Evolutionary conservation across 202 grass and related monocot species (phyloP).

Genomic region (Carex arenaria): DNA sequence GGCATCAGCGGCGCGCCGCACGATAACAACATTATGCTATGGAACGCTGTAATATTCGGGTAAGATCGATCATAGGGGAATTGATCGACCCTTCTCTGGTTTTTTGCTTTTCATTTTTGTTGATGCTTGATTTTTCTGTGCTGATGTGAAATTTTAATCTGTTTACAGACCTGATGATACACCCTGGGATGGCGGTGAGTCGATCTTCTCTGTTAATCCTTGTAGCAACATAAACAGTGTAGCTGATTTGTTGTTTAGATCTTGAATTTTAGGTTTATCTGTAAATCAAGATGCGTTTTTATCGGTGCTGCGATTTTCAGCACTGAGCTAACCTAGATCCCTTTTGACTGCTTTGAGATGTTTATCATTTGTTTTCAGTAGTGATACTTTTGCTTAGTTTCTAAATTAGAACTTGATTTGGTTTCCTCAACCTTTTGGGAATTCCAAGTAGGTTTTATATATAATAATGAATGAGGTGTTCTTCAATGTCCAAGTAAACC

Average conservation of each 20-base stretch:
- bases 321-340: neutral
- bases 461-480: neutral
- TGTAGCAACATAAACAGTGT: neutral
- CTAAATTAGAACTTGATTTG: neutral
- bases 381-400: neutral
- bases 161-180: constrained; percentile 77
- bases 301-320: neutral
- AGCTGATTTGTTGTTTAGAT: neutral
- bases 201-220: constrained; percentile 16
- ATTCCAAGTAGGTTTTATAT: neutral
- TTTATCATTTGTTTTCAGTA: neutral
- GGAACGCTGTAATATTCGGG: constrained; percentile 89
- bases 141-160: constrained; percentile 10
- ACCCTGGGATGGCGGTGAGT: constrained; percentile 81
- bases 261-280: neutral
- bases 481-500: neutral
- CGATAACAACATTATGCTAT: constrained; percentile 81
- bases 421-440: neutral
- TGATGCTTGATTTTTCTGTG: neutral
- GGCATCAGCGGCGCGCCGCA: constrained; percentile 78
- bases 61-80: neutral
- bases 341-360: neutral
- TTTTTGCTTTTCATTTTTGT: neutral
- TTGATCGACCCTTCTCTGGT: neutral
- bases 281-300: neutral